Evolutionary conservation across 1,284 basidiomycete genomes (phyloP).

Genomic region (Vanrija sp.): DNA sequence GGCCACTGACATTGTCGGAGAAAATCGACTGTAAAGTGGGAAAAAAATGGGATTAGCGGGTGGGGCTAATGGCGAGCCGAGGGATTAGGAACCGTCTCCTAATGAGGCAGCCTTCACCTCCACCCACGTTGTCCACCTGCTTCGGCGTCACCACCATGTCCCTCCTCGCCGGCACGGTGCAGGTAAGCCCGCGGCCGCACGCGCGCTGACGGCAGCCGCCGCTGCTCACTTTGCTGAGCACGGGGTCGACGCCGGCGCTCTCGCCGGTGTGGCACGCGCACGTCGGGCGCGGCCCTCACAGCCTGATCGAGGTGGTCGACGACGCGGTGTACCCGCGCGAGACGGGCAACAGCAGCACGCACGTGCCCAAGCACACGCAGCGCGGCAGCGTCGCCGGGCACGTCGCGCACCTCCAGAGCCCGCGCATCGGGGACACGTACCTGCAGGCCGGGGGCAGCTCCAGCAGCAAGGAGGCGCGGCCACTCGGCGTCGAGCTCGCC

Average conservation of each 20-base stretch:
- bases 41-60: too few relatives aligned
- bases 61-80: too few relatives aligned
- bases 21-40: too few relatives aligned
- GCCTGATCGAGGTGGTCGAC: constrained; percentile 62
- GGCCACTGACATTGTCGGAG: neutral
- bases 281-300: constrained; percentile 60
- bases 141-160: constrained; percentile 3
- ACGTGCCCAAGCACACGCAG: constrained; percentile 50
- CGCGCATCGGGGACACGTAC: constrained; percentile 63
- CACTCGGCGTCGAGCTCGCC: constrained; percentile 64
- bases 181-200: constrained; percentile 12
- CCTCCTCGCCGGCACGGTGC: constrained; percentile 24
- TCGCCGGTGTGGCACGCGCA: constrained; percentile 59
- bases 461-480: constrained; percentile 1
- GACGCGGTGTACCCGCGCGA: constrained; percentile 50
- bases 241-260: constrained; percentile 60
- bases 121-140: neutral
- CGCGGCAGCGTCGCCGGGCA: constrained; percentile 52
- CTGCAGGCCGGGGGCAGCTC: constrained; percentile 56
- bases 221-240: constrained; percentile 71
- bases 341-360: neutral
- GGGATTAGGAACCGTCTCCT: too few relatives aligned
- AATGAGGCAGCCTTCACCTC: too few relatives aligned
- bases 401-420: constrained; percentile 79
- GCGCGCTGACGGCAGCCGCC: constrained; percentile 54